Percentiles rank a stretch among this genome's conserved stretches.
These are phyloP conservation scores for Nevesoporus exiguus DNA, from an alignment of 768 basidiomycete genomes.

Conservation along the genomic window DNA sequence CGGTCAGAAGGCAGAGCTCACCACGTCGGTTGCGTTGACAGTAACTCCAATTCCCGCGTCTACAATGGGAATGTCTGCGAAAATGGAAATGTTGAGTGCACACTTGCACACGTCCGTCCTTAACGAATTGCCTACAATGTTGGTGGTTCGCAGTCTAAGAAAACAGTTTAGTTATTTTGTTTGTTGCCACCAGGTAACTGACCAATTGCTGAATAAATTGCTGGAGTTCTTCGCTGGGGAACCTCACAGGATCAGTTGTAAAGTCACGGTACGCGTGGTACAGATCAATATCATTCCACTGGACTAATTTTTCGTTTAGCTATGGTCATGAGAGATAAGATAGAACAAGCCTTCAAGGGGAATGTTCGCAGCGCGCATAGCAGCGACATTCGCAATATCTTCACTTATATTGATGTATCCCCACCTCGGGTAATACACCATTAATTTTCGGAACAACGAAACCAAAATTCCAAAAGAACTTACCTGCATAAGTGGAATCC, in stretches of 20 bases:
- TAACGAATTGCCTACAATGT: slow-evolving; percentile 22
- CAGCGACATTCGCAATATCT: slow-evolving; percentile 49
- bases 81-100: background rate
- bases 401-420: slow-evolving; percentile 53
- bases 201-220: slow-evolving; percentile 57
- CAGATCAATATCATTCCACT: slow-evolving; percentile 79
- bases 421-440: slow-evolving; percentile 28
- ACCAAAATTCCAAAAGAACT: background rate
- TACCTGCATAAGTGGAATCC: slow-evolving; percentile 75
- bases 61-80: slow-evolving; percentile 63
- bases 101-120: background rate
- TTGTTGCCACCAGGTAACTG: slow-evolving; percentile 18
- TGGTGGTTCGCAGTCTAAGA: slow-evolving; percentile 27
- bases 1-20: slow-evolving; percentile 32
- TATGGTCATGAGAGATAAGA: background rate
- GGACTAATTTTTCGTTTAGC: slow-evolving; percentile 38
- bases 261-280: slow-evolving; percentile 69
- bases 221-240: slow-evolving; percentile 51
- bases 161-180: slow-evolving; percentile 1
- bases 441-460: background rate
- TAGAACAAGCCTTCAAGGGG: slow-evolving; percentile 63
- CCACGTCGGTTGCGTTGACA: slow-evolving; percentile 58
- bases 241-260: slow-evolving; percentile 62
- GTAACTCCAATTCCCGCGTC: slow-evolving; percentile 60
- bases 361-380: slow-evolving; percentile 64